Evolutionary conservation across 441 rosid species (phyloP).

Genomic region (Pelargonium australe): DNA sequence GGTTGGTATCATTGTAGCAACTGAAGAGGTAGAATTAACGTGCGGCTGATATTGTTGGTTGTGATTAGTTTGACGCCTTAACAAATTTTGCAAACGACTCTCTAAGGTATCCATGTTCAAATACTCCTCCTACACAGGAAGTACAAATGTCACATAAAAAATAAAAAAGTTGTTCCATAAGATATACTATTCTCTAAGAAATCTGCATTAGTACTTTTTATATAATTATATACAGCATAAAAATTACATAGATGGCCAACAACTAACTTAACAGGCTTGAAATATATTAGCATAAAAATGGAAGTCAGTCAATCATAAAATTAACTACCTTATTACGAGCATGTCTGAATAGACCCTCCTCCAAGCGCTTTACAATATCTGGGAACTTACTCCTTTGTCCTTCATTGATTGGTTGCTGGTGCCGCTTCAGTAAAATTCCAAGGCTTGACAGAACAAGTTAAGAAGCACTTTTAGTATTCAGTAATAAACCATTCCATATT

Average conservation of each 20-base stretch:
- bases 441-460: slow-evolving; percentile 36
- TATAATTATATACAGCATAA: not conserved
- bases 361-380: slow-evolving; percentile 82
- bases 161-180: not conserved
- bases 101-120: slow-evolving; percentile 62
- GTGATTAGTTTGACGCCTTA: slow-evolving; percentile 42
- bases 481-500: not conserved
- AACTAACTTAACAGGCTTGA: not conserved
- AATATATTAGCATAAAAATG: not conserved
- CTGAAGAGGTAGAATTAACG: slow-evolving; percentile 55
- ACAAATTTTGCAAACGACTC: slow-evolving; percentile 47
- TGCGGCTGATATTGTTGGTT: slow-evolving; percentile 45
- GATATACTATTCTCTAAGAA: not conserved
- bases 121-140: slow-evolving; percentile 70
- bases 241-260: not conserved
- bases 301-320: not conserved
- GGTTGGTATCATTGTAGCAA: slow-evolving; percentile 93
- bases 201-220: not conserved
- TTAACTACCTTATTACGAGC: slow-evolving; percentile 62
- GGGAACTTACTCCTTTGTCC: slow-evolving; percentile 41
- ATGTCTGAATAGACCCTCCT: slow-evolving; percentile 73
- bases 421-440: slow-evolving; percentile 47
- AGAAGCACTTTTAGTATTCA: slow-evolving; percentile 16
- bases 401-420: slow-evolving; percentile 45
- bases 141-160: slow-evolving; percentile 12